Conservation (phyloP, 805 yeast species). For the Kodamaea fukazawae region DNA sequence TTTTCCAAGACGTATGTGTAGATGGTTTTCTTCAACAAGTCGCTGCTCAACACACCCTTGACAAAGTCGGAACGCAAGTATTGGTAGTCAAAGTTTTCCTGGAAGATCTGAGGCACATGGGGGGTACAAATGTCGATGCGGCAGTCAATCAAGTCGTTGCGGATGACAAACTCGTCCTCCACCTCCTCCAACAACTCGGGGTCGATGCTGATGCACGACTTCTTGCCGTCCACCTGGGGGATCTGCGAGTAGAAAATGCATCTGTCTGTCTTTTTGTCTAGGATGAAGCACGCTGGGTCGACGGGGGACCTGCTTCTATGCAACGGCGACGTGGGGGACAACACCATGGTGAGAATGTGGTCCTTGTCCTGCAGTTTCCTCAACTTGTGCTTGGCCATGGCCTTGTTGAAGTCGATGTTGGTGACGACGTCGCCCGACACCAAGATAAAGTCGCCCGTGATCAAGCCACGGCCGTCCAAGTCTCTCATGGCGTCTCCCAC, state of each 20-base stretch:
- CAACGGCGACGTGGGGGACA: constrained; percentile 77
- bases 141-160: constrained; percentile 95
- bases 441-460: constrained; percentile 84
- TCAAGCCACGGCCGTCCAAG: constrained; percentile 83
- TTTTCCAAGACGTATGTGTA: constrained; percentile 81
- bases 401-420: constrained; percentile 75
- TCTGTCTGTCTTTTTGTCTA: constrained; percentile 69
- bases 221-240: constrained; percentile 47
- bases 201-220: constrained; percentile 56
- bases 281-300: constrained; percentile 81
- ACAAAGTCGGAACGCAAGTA: constrained; percentile 82
- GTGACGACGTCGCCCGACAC: constrained; percentile 96
- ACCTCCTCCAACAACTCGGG: constrained; percentile 79
- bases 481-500: constrained; percentile 99
- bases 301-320: constrained; percentile 81
- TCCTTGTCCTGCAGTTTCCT: constrained; percentile 78
- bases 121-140: constrained; percentile 94
- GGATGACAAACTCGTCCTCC: constrained; percentile 66
- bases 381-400: constrained; percentile 68
- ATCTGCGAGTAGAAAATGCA: constrained; percentile 84
- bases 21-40: constrained; percentile 83
- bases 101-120: constrained; percentile 91
- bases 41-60: constrained; percentile 86
- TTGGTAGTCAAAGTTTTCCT: constrained; percentile 95
- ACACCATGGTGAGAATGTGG: constrained; percentile 91